Evolutionary conservation across 306 rosid species (phyloP).

Genomic region (Biancaea sappan): DNA sequence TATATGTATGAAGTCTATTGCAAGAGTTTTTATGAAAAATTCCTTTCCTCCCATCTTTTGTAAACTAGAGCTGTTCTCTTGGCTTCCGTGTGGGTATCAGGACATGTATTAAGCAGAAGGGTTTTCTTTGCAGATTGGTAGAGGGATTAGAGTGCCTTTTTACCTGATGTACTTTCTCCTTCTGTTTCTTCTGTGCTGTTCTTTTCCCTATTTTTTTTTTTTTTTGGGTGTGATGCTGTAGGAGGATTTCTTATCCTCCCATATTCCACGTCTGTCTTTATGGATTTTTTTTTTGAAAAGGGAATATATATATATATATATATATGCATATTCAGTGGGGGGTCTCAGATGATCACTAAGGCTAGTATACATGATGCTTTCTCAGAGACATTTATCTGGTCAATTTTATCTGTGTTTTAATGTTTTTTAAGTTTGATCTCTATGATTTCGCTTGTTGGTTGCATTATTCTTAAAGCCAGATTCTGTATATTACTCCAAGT

Average conservation of each 20-base stretch:
- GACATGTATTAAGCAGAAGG: background rate
- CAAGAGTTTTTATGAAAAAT: background rate
- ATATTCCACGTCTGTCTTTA: background rate
- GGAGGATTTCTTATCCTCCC: background rate
- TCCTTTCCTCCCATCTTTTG: background rate
- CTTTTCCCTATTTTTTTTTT: too few species aligned
- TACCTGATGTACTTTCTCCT: background rate
- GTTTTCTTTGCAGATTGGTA: background rate
- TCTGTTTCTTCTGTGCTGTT: background rate
- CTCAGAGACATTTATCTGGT: conserved; percentile 16
- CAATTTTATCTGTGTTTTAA: background rate
- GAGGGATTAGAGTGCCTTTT: background rate
- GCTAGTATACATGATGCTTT: background rate
- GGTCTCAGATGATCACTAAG: conserved; percentile 28
- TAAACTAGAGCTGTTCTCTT: background rate
- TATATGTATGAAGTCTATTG: background rate
- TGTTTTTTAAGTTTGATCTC: conserved; percentile 2
- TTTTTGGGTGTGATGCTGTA: background rate
- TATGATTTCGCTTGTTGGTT: background rate
- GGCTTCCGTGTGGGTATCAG: background rate
- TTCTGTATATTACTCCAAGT: background rate
- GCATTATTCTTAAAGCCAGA: conserved; percentile 9
- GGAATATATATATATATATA: too few species aligned
- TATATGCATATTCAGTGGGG: background rate
- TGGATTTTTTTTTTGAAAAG: background rate